These are phyloP conservation scores for Diaporthe sp. DNA, from an alignment of 2,329 filamentous ascomycete genomes.

Conservation along the genomic window DNA sequence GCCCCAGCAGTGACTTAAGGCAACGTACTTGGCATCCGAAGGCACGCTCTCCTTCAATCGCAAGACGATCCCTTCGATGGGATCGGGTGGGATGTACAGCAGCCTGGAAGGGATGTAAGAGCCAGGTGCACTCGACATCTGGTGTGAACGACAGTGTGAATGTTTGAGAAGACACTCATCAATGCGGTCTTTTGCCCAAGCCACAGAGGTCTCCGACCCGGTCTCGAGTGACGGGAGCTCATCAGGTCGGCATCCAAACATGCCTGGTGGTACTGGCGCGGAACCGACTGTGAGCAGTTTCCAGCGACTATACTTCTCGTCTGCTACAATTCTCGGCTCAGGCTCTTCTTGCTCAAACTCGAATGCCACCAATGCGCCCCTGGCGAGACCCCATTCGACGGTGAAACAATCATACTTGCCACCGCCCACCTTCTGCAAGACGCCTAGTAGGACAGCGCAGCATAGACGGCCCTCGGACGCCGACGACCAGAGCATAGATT, in stretches of 20 bases:
- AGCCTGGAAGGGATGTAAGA: background rate
- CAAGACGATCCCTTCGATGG: background rate
- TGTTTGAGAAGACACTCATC: background rate
- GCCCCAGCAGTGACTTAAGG: slow-evolving; percentile 31
- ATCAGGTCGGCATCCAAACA: background rate
- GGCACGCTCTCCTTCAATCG: background rate
- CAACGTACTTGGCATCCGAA: background rate
- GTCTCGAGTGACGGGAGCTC: background rate
- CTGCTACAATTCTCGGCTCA: background rate
- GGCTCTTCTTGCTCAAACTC: background rate
- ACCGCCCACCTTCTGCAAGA: background rate
- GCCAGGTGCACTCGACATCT: background rate
- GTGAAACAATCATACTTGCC: background rate
- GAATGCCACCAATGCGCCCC: background rate
- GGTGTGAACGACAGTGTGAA: background rate
- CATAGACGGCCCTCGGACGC: background rate
- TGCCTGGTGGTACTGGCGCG: background rate
- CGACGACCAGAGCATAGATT: background rate
- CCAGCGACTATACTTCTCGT: background rate
- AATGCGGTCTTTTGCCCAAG: background rate
- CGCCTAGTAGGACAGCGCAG: background rate
- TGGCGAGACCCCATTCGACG: background rate
- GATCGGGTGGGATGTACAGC: background rate
- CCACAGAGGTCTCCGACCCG: background rate
- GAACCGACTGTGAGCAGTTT: background rate